Conservation (phyloP, 345 rosid species). For the Nasturtium officinale region DNA sequence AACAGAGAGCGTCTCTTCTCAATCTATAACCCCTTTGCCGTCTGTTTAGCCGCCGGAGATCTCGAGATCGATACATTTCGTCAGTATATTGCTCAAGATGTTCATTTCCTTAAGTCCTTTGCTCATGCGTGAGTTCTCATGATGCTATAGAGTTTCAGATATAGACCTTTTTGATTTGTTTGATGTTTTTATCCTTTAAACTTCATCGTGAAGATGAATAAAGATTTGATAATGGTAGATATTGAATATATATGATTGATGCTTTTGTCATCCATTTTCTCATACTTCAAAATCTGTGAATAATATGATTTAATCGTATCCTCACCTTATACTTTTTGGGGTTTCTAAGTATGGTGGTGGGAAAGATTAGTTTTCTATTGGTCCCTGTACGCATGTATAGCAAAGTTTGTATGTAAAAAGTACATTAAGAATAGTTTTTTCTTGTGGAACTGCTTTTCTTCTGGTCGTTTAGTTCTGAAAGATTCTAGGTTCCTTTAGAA, state of each 20-base stretch:
- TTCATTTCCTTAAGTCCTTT: conserved; percentile 83
- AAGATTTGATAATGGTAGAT: not conserved
- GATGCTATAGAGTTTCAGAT: conserved; percentile 1
- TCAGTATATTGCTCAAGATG: conserved; percentile 81
- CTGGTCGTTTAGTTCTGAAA: not conserved
- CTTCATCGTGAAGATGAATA: conserved; percentile 5
- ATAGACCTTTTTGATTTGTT: not conserved
- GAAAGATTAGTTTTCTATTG: not conserved
- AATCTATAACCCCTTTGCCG: conserved; percentile 71
- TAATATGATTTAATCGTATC: not conserved
- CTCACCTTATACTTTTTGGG: not conserved
- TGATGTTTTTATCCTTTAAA: not conserved
- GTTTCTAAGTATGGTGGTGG: not conserved
- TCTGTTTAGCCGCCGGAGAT: conserved; percentile 76
- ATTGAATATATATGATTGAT: conserved; percentile 1
- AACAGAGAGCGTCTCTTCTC: conserved; percentile 65
- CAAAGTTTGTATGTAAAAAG: not conserved
- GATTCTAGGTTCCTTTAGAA: not conserved
- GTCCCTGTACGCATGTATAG: not conserved
- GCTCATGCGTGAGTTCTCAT: conserved; percentile 74
- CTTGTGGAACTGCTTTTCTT: not conserved
- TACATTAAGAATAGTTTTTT: not conserved
- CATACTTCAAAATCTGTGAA: not conserved
- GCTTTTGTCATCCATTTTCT: conserved; percentile 3
- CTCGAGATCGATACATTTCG: conserved; percentile 74